These are phyloP conservation scores for Lipomyces mesembrius DNA, from an alignment of 805 yeast genomes.

Conservation along the genomic window DNA sequence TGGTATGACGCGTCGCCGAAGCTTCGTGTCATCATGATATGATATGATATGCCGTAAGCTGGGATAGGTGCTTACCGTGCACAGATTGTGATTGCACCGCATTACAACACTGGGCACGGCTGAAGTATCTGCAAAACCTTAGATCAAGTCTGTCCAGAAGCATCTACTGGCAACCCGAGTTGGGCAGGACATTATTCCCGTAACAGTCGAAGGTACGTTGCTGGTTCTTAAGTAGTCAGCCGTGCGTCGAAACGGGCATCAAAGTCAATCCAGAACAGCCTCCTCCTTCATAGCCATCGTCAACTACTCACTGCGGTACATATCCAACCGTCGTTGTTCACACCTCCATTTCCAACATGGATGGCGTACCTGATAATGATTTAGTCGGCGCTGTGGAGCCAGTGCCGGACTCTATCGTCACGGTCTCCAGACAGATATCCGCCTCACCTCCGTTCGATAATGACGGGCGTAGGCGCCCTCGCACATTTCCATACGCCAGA, in stretches of 20 bases:
- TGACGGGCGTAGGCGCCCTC: conserved; percentile 27
- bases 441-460: conserved; percentile 6
- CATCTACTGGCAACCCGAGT: neutral
- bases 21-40: too few relatives aligned
- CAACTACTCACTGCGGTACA: neutral
- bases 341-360: neutral
- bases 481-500: conserved; percentile 50
- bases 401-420: conserved; percentile 1
- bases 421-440: neutral
- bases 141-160: neutral
- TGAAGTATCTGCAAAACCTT: neutral
- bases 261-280: too few relatives aligned
- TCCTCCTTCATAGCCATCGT: neutral
- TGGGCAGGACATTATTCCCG: neutral
- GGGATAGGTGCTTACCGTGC: neutral
- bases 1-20: neutral
- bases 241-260: neutral
- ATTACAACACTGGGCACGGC: neutral
- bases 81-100: neutral
- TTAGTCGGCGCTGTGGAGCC: conserved; percentile 11
- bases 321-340: neutral
- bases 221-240: neutral
- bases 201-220: neutral
- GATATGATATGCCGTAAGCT: too few relatives aligned
- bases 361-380: neutral